These are phyloP conservation scores for Nakazawaea peltata DNA, from an alignment of 805 yeast species.

Conservation along the genomic window DNA sequence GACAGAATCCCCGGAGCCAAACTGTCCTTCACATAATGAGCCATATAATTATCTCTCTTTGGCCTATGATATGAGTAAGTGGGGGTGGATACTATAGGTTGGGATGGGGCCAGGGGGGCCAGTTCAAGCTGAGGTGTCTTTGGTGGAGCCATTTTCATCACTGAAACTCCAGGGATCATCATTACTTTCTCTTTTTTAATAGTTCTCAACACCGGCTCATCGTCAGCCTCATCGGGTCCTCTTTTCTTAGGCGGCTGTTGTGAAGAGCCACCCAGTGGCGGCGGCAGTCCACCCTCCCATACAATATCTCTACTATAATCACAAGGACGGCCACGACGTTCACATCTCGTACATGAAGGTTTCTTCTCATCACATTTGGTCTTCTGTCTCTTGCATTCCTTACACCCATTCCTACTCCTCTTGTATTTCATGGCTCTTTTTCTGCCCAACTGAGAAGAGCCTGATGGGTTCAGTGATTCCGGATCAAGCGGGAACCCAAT, in stretches of 20 bases:
- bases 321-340: slow-evolving; percentile 36
- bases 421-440: slow-evolving; percentile 21
- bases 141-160: too few relatives aligned
- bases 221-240: background rate
- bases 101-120: too few relatives aligned
- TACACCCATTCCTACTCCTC: slow-evolving; percentile 54
- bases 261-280: too few relatives aligned
- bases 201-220: slow-evolving; percentile 10
- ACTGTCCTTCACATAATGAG: background rate
- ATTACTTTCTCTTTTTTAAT: slow-evolving; percentile 4
- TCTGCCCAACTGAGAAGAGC: too few relatives aligned
- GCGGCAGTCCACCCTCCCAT: slow-evolving; percentile 76
- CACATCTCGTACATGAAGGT: slow-evolving; percentile 55
- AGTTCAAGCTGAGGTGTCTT: too few relatives aligned
- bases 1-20: slow-evolving; percentile 7
- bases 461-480: too few relatives aligned
- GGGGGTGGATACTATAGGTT: too few relatives aligned
- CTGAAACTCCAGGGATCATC: too few relatives aligned
- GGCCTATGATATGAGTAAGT: too few relatives aligned
- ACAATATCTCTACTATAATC: slow-evolving; percentile 56
- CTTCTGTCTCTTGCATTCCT: slow-evolving; percentile 50
- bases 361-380: slow-evolving; percentile 64
- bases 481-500: too few relatives aligned
- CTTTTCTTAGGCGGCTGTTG: slow-evolving; percentile 21
- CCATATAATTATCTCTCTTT: background rate